A percentile compares a stretch with the other conserved stretches of the same genome.
Conservation (phyloP, 176 grass and related monocot species). For the Oryza meridionalis region DNA sequence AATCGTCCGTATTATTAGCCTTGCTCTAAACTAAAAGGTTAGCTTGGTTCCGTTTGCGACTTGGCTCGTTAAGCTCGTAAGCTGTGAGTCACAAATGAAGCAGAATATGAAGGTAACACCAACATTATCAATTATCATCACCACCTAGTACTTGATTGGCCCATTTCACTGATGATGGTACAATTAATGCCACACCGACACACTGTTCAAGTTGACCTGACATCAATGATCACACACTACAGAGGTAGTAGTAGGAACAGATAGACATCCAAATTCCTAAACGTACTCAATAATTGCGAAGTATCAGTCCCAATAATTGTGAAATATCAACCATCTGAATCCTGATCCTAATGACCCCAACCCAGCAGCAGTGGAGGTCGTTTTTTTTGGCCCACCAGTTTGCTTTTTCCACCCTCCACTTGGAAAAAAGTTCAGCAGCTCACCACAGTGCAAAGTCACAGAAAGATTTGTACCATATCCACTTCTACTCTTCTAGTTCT, state of each 20-base stretch:
- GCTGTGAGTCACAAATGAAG: neutral
- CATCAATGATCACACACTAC: neutral
- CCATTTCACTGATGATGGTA: neutral
- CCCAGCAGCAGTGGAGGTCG: conserved; percentile 19
- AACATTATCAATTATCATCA: neutral
- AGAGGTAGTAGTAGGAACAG: neutral
- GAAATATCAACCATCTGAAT: conserved; percentile 24
- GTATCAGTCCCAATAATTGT: conserved; percentile 42
- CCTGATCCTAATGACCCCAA: conserved; percentile 15
- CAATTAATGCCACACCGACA: neutral
- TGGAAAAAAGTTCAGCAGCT: neutral
- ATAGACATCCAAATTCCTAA: neutral
- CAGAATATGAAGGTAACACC: neutral
- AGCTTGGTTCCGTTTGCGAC: no score
- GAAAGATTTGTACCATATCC: neutral
- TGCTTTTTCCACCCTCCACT: neutral
- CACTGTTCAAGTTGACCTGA: conserved; percentile 48
- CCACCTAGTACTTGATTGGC: neutral
- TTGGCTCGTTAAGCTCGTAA: no score
- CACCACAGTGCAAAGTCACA: neutral
- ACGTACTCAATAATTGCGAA: conserved; percentile 44
- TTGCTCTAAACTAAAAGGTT: no score
- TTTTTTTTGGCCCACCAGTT: conserved; percentile 26
- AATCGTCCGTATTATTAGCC: no score
- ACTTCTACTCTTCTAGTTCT: neutral